A percentile compares a stretch with the other conserved stretches of the same genome.
Evolutionary conservation across 768 basidiomycete species (phyloP).

Genomic region (Pluteus cervinus): DNA sequence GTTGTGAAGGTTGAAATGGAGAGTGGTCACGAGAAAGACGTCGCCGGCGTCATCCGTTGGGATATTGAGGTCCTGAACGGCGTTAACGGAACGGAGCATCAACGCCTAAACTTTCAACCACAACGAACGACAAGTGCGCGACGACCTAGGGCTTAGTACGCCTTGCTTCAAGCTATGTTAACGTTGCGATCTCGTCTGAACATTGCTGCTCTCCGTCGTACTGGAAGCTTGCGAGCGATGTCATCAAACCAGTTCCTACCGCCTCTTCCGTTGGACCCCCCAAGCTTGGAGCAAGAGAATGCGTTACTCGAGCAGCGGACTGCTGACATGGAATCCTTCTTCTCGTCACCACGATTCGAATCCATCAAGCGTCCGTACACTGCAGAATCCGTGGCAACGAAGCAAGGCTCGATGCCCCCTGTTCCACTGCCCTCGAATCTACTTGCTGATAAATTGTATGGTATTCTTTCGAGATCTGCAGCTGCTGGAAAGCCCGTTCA

Average conservation of each 20-base stretch:
- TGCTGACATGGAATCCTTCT: slow-evolving; percentile 66
- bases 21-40: too few relatives aligned
- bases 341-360: slow-evolving; percentile 67
- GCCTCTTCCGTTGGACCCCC: slow-evolving; percentile 51
- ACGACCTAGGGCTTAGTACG: neutral
- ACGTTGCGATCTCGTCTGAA: neutral
- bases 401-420: slow-evolving; percentile 84
- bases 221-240: slow-evolving; percentile 21
- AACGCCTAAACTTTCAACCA: too few relatives aligned
- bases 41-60: too few relatives aligned
- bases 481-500: slow-evolving; percentile 67
- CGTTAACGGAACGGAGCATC: too few relatives aligned
- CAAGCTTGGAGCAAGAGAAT: slow-evolving; percentile 50
- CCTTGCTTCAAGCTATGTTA: neutral
- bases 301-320: slow-evolving; percentile 55
- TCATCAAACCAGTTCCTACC: slow-evolving; percentile 25
- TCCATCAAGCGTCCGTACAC: slow-evolving; percentile 75
- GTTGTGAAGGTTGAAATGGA: too few relatives aligned
- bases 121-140: too few relatives aligned
- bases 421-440: slow-evolving; percentile 69
- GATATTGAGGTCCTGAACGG: too few relatives aligned
- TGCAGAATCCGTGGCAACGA: slow-evolving; percentile 73
- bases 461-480: slow-evolving; percentile 55
- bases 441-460: slow-evolving; percentile 84
- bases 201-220: slow-evolving; percentile 7